Conservation (phyloP, 2,329 filamentous ascomycete genomes). For the Trichoderma sp. region DNA sequence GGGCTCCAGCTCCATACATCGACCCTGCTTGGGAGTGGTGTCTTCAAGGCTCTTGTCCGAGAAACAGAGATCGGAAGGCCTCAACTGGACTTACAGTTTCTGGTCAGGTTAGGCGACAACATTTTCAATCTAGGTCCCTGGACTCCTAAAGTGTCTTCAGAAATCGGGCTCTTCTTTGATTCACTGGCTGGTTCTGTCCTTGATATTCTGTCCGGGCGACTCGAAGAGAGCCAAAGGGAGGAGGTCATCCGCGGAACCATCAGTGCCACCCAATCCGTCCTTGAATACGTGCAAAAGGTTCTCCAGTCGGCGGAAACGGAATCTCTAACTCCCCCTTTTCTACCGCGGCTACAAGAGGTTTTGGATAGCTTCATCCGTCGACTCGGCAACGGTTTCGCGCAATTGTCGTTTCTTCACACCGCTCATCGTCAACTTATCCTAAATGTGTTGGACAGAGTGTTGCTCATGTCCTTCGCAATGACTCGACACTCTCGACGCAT, state of each 20-base stretch:
- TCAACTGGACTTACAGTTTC: slow-evolving; percentile 41
- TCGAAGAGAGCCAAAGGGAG: slow-evolving; percentile 33
- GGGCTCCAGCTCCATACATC: slow-evolving; percentile 62
- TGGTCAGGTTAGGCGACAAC: slow-evolving; percentile 52
- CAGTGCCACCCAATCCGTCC: slow-evolving; percentile 48
- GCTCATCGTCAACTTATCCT: slow-evolving; percentile 30
- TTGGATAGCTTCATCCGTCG: slow-evolving; percentile 46
- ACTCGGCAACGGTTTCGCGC: slow-evolving; percentile 31
- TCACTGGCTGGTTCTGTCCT: slow-evolving; percentile 50
- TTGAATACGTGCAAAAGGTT: slow-evolving; percentile 51
- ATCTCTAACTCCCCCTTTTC: slow-evolving; percentile 41
- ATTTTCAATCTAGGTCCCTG: slow-evolving; percentile 58
- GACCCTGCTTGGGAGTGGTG: slow-evolving; percentile 60
- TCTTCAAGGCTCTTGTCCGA: slow-evolving; percentile 45
- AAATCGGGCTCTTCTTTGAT: slow-evolving; percentile 64
- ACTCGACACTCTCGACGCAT: slow-evolving; percentile 49
- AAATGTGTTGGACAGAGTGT: slow-evolving; percentile 38
- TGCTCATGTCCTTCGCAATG: slow-evolving; percentile 43
- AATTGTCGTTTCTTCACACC: neutral
- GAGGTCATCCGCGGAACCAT: slow-evolving; percentile 28
- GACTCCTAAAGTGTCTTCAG: slow-evolving; percentile 61
- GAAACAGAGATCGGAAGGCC: slow-evolving; percentile 38
- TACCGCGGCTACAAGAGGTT: slow-evolving; percentile 48
- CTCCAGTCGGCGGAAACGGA: slow-evolving; percentile 44
- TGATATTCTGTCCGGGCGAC: slow-evolving; percentile 33